Base-by-base conservation (phyloP, 192 early-diverging fungal genomes). In the Pilobolus umbonatus region DNA sequence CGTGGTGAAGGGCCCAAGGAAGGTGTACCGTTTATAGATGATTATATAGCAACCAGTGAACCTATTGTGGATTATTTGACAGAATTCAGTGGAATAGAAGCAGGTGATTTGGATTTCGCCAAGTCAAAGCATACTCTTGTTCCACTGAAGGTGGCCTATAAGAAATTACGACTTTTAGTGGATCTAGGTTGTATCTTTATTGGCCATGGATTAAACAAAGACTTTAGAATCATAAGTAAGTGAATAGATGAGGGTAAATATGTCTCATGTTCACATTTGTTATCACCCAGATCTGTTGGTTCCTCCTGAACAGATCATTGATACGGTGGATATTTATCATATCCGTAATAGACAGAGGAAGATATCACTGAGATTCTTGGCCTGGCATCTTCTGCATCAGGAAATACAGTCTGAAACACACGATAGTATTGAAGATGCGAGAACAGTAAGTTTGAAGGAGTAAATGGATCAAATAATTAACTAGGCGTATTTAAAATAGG, bases 291-390 rank as follows among this genome's bases (percentile, higher is more conserved):
- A 97, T 67, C 89, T 97, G 12, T 61, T 88, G 6, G 86, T 95
- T 1, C 94, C 94, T 2, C 79, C 86, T 2, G 80, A 73, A 17
- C 93, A 94, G 63, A 84, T 95, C 19, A 88, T 92, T 36, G 96
- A 99, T 57, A 99, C 94, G 0, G 92, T 96, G n/a, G 87, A 90
- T 49, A 78, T 99, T 36, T 99, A 85, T 75, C 88, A 88, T 61
- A 80, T 88, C 68, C 81, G 85, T 46, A 88, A 82, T 59, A 69
- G 88, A 39, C 89, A 91, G 52, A 67, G 89, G 35, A 90, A 89
- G 80, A 83, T 97, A 10, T 94, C 95, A 4, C 66, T 98, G 15
- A 78, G 88, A 12, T 98, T 97, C 66, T 73, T 98, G 49, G 88
- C 92, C 1, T 99, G 95, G 94, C 85, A 81, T 69, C 57, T 99